Conservation (phyloP, 805 yeast species). For the Pichia manshurica region DNA sequence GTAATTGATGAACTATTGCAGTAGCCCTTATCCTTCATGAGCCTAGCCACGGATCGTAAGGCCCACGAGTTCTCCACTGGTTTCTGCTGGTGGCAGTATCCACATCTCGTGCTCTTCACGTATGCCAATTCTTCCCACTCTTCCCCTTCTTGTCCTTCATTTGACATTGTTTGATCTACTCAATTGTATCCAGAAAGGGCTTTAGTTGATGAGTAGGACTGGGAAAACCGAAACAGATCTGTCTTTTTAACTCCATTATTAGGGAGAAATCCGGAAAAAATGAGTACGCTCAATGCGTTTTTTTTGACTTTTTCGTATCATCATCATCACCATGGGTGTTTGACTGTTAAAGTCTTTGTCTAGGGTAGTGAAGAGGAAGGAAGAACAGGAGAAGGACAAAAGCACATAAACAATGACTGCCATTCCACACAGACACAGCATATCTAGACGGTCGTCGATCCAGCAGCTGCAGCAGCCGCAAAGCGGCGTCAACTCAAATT, state of each 20-base stretch:
- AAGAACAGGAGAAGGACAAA: too few relatives aligned
- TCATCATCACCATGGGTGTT: too few relatives aligned
- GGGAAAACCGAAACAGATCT: too few relatives aligned
- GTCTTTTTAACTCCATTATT: too few relatives aligned
- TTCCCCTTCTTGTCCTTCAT: background rate
- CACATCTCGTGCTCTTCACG: slow-evolving; percentile 51
- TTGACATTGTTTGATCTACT: too few relatives aligned
- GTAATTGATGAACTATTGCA: slow-evolving; percentile 26
- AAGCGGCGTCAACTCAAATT: background rate
- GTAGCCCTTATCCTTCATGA: slow-evolving; percentile 13
- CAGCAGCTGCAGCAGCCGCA: slow-evolving; percentile 2
- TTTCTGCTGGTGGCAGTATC: slow-evolving; percentile 56
- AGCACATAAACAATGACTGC: background rate
- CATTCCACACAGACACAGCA: slow-evolving; percentile 6
- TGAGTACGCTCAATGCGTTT: too few relatives aligned
- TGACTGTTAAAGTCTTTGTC: too few relatives aligned
- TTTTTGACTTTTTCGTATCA: too few relatives aligned
- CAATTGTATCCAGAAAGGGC: too few relatives aligned
- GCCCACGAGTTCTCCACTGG: slow-evolving; percentile 26
- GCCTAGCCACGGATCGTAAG: slow-evolving; percentile 15
- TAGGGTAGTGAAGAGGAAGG: too few relatives aligned
- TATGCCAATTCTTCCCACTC: slow-evolving; percentile 13
- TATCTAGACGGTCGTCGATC: slow-evolving; percentile 5
- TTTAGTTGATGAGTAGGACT: too few relatives aligned
- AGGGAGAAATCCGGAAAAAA: too few relatives aligned